Conservation (phyloP, 2,329 filamentous ascomycete species). For the Tolypocladium guangdongense region DNA sequence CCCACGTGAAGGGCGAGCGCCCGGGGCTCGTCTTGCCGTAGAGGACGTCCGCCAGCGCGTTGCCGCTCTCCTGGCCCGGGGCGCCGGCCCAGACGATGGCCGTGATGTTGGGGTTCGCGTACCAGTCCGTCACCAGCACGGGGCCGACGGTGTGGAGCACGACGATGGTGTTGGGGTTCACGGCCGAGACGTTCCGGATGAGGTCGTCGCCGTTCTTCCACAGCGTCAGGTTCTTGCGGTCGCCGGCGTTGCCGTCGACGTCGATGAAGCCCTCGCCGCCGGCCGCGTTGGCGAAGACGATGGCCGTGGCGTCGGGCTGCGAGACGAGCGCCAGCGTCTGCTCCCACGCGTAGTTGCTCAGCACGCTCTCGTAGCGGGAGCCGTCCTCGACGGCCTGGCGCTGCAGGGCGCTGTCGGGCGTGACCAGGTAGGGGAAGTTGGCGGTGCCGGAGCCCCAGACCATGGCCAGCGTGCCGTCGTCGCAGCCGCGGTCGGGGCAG, state of each 20-base stretch:
- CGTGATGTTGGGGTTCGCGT: conserved; percentile 66
- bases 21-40: conserved; percentile 74
- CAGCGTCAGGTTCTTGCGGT: conserved; percentile 84
- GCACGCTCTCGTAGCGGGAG: conserved; percentile 52
- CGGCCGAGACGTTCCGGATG: conserved; percentile 66
- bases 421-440: conserved; percentile 65
- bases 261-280: conserved; percentile 79
- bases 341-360: conserved; percentile 52
- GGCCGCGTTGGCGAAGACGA: conserved; percentile 86
- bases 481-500: conserved; percentile 56
- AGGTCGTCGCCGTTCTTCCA: conserved; percentile 76
- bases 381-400: conserved; percentile 49
- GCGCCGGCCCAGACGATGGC: conserved; percentile 75
- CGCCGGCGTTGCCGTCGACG: conserved; percentile 74
- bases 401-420: conserved; percentile 60
- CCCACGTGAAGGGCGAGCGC: conserved; percentile 74
- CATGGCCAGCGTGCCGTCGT: conserved; percentile 57
- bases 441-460: conserved; percentile 69
- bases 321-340: conserved; percentile 49
- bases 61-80: conserved; percentile 75
- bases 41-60: conserved; percentile 69
- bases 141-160: conserved; percentile 80
- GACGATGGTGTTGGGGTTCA: conserved; percentile 83
- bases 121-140: conserved; percentile 65
- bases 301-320: conserved; percentile 54